Evolutionary conservation across 805 yeast genomes (phyloP).

Genomic region (Cyberlindnera veronae): DNA sequence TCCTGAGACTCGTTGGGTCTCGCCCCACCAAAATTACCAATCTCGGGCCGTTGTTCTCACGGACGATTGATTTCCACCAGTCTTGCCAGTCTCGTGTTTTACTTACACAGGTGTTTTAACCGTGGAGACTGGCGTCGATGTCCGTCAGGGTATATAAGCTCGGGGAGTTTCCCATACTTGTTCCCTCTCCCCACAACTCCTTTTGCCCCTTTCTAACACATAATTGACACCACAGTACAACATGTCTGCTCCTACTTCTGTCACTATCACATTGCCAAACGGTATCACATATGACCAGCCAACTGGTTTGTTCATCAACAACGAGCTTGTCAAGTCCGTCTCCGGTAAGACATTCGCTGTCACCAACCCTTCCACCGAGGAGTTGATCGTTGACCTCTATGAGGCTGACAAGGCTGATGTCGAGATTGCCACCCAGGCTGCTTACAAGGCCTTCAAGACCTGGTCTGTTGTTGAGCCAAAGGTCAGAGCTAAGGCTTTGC

Average conservation of each 20-base stretch:
- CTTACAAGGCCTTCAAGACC: constrained; percentile 58
- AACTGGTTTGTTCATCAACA: constrained; percentile 63
- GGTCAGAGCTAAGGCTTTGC: constrained; percentile 38
- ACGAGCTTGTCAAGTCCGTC: constrained; percentile 54
- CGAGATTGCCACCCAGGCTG: constrained; percentile 57
- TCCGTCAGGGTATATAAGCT: background rate
- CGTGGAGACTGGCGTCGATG: too few species aligned
- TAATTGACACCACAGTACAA: background rate
- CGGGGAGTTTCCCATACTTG: background rate
- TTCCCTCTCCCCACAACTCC: background rate
- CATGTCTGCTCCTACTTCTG: constrained; percentile 20
- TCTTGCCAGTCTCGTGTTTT: too few species aligned
- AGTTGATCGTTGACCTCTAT: constrained; percentile 49
- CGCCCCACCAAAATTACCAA: constrained; percentile 4
- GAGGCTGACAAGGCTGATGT: constrained; percentile 50
- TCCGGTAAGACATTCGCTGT: constrained; percentile 54
- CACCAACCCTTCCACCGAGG: constrained; percentile 59
- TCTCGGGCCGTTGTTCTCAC: too few species aligned
- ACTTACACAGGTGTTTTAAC: too few species aligned
- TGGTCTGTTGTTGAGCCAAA: constrained; percentile 48
- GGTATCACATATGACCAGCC: constrained; percentile 55
- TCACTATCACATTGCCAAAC: constrained; percentile 46
- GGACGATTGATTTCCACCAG: too few species aligned
- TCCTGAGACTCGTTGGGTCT: constrained; percentile 1
- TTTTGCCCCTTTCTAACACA: background rate